phyloP scores from a whole-genome alignment of 2,329 filamentous ascomycete species.

The Lasiodiplodia sp. region DNA sequence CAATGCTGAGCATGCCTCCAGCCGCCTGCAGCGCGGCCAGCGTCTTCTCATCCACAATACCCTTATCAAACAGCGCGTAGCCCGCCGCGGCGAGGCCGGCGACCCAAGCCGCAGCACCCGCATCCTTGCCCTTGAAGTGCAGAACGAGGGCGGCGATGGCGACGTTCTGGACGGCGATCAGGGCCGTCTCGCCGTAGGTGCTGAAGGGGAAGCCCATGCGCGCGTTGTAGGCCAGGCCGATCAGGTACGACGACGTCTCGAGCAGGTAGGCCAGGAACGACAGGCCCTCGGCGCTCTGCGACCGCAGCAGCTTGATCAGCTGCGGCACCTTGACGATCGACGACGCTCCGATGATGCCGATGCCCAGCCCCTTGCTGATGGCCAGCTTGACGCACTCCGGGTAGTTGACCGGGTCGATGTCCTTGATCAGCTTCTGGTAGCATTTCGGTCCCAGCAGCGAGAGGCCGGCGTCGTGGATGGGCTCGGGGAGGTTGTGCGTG shows the following conservation, averaged over 20 bases:
- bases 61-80: conserved; percentile 73
- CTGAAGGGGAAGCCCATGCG: conserved; percentile 93
- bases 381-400: conserved; percentile 85
- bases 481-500: conserved; percentile 54
- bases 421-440: conserved; percentile 85
- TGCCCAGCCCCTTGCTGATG: conserved; percentile 89
- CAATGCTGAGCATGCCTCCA: conserved; percentile 81
- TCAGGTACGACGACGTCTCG: conserved; percentile 87
- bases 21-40: conserved; percentile 82
- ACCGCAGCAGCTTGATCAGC: conserved; percentile 87
- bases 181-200: conserved; percentile 92
- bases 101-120: conserved; percentile 77
- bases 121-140: conserved; percentile 75
- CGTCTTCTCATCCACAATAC: conserved; percentile 69
- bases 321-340: conserved; percentile 96
- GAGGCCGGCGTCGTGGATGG: conserved; percentile 43
- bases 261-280: conserved; percentile 91
- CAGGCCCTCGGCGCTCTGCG: conserved; percentile 81
- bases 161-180: conserved; percentile 92
- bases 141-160: conserved; percentile 87
- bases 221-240: conserved; percentile 89
- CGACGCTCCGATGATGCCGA: conserved; percentile 90
- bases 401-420: conserved; percentile 77
- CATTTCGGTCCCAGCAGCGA: conserved; percentile 79
- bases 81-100: conserved; percentile 74